Conservation (phyloP, 2,329 filamentous ascomycete species). For the Dactylellina cionopaga region DNA sequence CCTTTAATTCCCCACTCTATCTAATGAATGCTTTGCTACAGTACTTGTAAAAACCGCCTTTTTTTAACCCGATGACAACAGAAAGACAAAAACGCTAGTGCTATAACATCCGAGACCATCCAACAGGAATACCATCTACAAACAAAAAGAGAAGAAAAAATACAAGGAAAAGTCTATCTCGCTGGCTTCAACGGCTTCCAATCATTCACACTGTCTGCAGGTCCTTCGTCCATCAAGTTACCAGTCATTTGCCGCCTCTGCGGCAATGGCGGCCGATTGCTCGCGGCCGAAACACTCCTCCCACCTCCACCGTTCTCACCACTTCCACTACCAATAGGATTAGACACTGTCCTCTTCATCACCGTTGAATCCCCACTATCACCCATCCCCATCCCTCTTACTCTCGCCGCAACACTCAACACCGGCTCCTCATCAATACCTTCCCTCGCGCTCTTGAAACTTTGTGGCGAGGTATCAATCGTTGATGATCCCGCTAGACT, state of each 20-base stretch:
- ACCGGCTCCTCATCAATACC: slow-evolving; percentile 26
- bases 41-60: background rate
- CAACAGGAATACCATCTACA: slow-evolving; percentile 14
- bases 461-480: slow-evolving; percentile 34
- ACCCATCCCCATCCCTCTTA: slow-evolving; percentile 37
- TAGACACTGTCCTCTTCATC: slow-evolving; percentile 36
- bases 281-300: slow-evolving; percentile 16
- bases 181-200: slow-evolving; percentile 42
- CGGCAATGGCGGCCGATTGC: slow-evolving; percentile 24
- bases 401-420: slow-evolving; percentile 28
- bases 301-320: background rate
- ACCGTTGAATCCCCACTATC: background rate
- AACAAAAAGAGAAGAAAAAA: background rate
- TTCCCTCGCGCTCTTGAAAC: slow-evolving; percentile 39
- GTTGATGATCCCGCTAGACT: slow-evolving; percentile 19
- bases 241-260: background rate
- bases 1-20: slow-evolving; percentile 27
- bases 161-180: slow-evolving; percentile 6
- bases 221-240: slow-evolving; percentile 44
- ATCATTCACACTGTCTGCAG: slow-evolving; percentile 17
- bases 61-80: background rate
- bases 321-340: slow-evolving; percentile 4
- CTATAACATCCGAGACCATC: background rate
- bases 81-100: slow-evolving; percentile 2
- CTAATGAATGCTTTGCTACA: slow-evolving; percentile 5